phyloP scores from a whole-genome alignment of 202 grass and related monocot species.

The Zizania palustris region DNA sequence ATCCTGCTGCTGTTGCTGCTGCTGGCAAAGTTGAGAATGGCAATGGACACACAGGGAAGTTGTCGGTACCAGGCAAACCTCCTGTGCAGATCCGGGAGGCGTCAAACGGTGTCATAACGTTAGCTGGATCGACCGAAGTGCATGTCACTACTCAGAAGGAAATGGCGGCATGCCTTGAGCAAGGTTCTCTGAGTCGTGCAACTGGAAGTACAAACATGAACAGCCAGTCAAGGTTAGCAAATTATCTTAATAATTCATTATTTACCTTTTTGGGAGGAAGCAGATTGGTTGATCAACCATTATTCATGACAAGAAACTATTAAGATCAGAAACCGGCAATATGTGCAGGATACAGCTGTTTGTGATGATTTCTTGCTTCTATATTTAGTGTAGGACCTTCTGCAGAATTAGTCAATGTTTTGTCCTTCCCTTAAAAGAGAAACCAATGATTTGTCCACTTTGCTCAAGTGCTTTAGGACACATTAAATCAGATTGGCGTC shows the following conservation, averaged over 20 bases:
- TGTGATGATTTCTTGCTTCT: conserved; percentile 23
- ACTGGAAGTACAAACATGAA: conserved; percentile 99
- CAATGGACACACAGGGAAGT: conserved; percentile 63
- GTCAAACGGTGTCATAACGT: conserved; percentile 94
- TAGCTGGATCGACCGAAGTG: conserved; percentile 88
- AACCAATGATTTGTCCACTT: background rate
- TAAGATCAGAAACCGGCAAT: background rate
- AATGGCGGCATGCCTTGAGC: conserved; percentile 85
- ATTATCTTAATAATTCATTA: background rate
- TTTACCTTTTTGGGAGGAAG: conserved; percentile 33
- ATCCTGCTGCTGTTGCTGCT: conserved; percentile 40
- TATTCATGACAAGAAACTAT: background rate
- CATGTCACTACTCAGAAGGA: conserved; percentile 87
- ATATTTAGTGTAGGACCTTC: conserved; percentile 12
- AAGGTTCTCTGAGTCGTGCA: conserved; percentile 77
- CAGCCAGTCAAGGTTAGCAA: conserved; percentile 90
- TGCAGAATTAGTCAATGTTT: background rate
- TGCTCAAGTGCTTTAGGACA: conserved; percentile 6
- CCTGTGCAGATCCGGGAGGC: conserved; percentile 97
- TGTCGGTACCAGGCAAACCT: conserved; percentile 79
- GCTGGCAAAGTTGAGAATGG: conserved; percentile 65
- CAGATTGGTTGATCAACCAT: conserved; percentile 11
- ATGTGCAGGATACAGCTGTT: conserved; percentile 17
- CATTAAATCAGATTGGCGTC: conserved; percentile 26
- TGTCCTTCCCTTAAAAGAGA: background rate